Conservation (phyloP, 257 asterid species). For the Przewalskia tangutica region DNA sequence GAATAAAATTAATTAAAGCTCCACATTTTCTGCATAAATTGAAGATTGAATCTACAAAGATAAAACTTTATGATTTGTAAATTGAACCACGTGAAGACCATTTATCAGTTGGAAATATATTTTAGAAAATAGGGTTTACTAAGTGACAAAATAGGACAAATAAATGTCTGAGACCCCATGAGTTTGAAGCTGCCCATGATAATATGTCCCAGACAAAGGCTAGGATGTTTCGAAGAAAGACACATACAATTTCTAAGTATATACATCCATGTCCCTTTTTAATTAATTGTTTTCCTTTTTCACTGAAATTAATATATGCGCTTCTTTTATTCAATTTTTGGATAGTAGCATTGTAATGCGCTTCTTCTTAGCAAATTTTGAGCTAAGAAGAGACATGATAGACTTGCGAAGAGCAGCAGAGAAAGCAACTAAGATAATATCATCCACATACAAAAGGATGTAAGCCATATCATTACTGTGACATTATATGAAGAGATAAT, state of each 20-base stretch:
- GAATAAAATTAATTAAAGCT: background rate
- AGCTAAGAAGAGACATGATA: too few species aligned
- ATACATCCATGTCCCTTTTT: constrained; percentile 15
- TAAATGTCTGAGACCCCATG: constrained; percentile 9
- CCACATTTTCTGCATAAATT: background rate
- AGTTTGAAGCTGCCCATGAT: constrained; percentile 27
- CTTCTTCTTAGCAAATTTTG: too few species aligned
- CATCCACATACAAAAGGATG: too few species aligned
- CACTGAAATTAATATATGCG: background rate
- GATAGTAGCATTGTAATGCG: too few species aligned
- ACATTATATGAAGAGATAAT: too few species aligned
- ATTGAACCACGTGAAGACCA: constrained; percentile 14
- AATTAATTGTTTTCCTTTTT: background rate
- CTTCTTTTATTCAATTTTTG: too few species aligned
- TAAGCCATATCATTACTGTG: too few species aligned
- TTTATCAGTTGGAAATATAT: background rate
- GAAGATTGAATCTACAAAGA: background rate
- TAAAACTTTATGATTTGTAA: background rate
- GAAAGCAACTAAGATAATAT: too few species aligned
- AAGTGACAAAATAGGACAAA: constrained; percentile 4
- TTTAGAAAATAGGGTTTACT: background rate
- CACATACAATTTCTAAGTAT: constrained; percentile 6
- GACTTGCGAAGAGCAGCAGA: too few species aligned
- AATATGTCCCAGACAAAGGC: constrained; percentile 18
- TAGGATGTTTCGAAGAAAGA: background rate